Evolutionary conservation across 352 stramenopile genomes (phyloP).

Genomic region (Pythium periplocum): DNA sequence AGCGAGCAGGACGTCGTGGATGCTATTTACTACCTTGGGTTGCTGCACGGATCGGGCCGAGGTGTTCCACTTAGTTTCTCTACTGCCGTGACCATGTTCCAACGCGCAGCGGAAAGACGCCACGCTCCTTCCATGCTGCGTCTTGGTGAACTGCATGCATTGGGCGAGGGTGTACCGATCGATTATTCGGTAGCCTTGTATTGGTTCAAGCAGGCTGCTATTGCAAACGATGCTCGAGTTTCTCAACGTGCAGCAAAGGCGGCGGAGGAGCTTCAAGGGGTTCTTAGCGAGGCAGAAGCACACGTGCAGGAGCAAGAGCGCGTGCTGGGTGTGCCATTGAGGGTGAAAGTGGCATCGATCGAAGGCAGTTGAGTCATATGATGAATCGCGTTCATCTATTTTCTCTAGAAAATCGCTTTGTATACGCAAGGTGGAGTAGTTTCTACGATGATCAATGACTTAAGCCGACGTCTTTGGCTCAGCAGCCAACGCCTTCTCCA

Average conservation of each 20-base stretch:
- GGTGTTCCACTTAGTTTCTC: constrained; percentile 32
- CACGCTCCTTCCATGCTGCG: constrained; percentile 45
- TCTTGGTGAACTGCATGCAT: constrained; percentile 41
- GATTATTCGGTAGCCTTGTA: constrained; percentile 42
- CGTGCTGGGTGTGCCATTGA: constrained; percentile 34
- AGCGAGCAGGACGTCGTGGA: constrained; percentile 28
- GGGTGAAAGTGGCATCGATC: constrained; percentile 31
- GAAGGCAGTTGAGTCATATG: constrained; percentile 14
- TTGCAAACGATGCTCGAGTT: constrained; percentile 25
- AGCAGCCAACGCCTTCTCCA: constrained; percentile 73
- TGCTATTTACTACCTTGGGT: constrained; percentile 47
- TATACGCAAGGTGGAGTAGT: not conserved
- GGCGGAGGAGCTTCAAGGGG: constrained; percentile 28
- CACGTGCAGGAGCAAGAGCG: constrained; percentile 35
- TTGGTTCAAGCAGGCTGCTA: constrained; percentile 36
- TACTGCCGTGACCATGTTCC: constrained; percentile 28
- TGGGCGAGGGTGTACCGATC: constrained; percentile 22
- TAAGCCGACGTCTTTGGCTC: constrained; percentile 30
- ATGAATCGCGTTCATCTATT: constrained; percentile 1
- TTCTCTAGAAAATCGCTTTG: too few relatives aligned
- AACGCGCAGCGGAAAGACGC: constrained; percentile 27
- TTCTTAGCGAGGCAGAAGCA: constrained; percentile 37
- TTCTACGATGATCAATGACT: constrained; percentile 2
- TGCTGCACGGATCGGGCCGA: constrained; percentile 40
- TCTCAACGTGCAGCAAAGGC: constrained; percentile 16